Base-by-base conservation (phyloP, 2,329 filamentous ascomycete genomes). In the Colletotrichum costaricense region DNA sequence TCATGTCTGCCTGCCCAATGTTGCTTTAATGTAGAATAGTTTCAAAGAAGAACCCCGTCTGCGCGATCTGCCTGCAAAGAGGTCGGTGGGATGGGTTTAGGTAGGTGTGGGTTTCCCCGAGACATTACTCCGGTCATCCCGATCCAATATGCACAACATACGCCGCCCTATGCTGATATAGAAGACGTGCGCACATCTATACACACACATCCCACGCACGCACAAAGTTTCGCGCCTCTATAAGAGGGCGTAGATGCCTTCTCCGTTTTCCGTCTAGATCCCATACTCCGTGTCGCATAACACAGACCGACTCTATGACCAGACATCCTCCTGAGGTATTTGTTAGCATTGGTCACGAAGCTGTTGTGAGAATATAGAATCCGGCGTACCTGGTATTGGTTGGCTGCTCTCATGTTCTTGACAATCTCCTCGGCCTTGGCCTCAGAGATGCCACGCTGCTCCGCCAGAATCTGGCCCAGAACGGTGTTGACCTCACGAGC, bases 391-490 rank as follows among this genome's bases (percentile, higher is more conserved):
- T 99, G 97, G 88, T 99, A 99, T 84, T 97, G 94, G 84, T 97
- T 98, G 76, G 93, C 92, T 77, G 94, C 93, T 80, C 97, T 93
- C 96, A 99, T 98, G 78, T 93, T 93, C 90, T 98, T 99, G 74
- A 99, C 95, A 79, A 98, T 92, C 81, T 98, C 96, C 85, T 99
- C 97, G 16, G 91, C 97, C 89, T 98, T 98, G 76, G 93, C 88
- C 79, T 96, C 93, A 2, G 94, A 88, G 72, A 98, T 89, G 63
- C 93, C 93, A 67, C 97, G 91, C 82, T 97, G 90, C 81, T 95
- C 91, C 30, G 95, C 88, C 78, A 99, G 92, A 80, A 98, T 97
- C 81, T 97, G 92, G 30, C 89, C 93, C 56, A 99, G 88, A n/a
- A 95, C 91, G 28, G 92, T 88, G 82, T 97, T 98, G 79, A 98